Evolutionary conservation across 768 basidiomycete species (phyloP), one percentile per base, ranked within the genome.

Genomic region (Pholiota molesta): DNA sequence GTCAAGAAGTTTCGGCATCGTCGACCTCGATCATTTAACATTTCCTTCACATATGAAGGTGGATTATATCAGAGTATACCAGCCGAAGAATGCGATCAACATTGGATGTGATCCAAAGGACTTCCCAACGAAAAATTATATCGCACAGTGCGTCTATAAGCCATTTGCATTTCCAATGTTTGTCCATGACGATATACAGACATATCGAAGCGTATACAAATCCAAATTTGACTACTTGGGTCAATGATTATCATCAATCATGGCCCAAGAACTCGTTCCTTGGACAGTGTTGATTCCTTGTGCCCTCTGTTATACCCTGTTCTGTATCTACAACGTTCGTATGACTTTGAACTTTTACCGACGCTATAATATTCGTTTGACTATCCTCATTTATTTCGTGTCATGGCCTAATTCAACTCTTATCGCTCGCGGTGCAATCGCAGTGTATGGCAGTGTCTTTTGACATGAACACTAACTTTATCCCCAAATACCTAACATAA

Each of bases 101-200:
- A 80, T 91, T 60, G 92, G 92, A 14, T 94, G 92, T 65, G 80
- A 87, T 66, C 92, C 92, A 3, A 73, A 76, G 23, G 76, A 79
- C 45, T 86, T 83, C 68, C 92, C 92, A 1, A 94, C 92, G 0
- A 77, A 79, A n/a, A 73, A 78, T 5, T 95, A 95, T 70, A 94
- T 94, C 63, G 77, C 86, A 35, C 72, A 75, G 85, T 88, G 71
- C 64, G 79, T 77, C 40, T 33, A 35, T 42, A 23, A 29, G 5
- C 4, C 21, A 45, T 39, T 13, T 31, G 17, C 14, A 53, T 19
- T 28, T 60, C 28, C 19, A 39, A 4, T 49, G 53, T 28, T 21
- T 45, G 6, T 9, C 9, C 6, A 10, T 7, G 6, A 55, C 55
- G 26, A 68, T 28, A 19, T 42, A 2, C 62, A 81, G 81, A 60